Percentiles rank a stretch among this genome's conserved stretches.
Conservation (phyloP, 805 yeast genomes). For the Candida schatavii region DNA sequence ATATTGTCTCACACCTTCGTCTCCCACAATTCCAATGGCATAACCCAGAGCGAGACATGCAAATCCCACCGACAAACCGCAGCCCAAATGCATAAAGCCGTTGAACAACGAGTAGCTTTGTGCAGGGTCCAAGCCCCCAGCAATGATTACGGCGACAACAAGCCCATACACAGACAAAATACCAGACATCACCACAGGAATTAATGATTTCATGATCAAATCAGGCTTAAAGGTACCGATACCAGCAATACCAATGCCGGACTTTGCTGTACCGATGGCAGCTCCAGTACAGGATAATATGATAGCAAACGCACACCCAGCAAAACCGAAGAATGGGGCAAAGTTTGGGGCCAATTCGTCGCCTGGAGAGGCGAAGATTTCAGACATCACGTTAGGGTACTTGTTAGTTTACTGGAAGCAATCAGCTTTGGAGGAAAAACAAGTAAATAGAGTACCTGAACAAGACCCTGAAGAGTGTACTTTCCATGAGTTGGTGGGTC, state of each 20-base stretch:
- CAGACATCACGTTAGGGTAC: slow-evolving; percentile 1
- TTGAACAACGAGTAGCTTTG: slow-evolving; percentile 82
- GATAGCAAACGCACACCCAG: slow-evolving; percentile 95
- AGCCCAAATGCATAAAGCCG: slow-evolving; percentile 97
- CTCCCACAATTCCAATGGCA: slow-evolving; percentile 93
- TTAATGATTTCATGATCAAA: slow-evolving; percentile 88
- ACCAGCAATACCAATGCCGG: slow-evolving; percentile 98
- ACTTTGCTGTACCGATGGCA: slow-evolving; percentile 96
- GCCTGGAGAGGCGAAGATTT: not conserved
- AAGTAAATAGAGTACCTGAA: no score
- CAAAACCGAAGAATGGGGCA: slow-evolving; percentile 97
- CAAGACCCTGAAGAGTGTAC: no score
- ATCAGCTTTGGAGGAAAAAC: no score
- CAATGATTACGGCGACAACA: slow-evolving; percentile 93
- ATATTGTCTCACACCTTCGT: slow-evolving; percentile 84
- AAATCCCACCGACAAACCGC: slow-evolving; percentile 95
- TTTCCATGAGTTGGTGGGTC: no score
- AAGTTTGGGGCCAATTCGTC: slow-evolving; percentile 81
- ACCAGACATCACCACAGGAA: slow-evolving; percentile 98
- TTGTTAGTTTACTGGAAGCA: no score
- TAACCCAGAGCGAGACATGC: slow-evolving; percentile 96
- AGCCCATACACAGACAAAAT: slow-evolving; percentile 94
- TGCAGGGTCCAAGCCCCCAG: slow-evolving; percentile 80
- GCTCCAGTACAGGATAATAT: slow-evolving; percentile 94
- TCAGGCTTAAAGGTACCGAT: slow-evolving; percentile 98